phyloP scores from a whole-genome alignment of 257 asterid genomes.

The Jacaranda mimosifolia region DNA sequence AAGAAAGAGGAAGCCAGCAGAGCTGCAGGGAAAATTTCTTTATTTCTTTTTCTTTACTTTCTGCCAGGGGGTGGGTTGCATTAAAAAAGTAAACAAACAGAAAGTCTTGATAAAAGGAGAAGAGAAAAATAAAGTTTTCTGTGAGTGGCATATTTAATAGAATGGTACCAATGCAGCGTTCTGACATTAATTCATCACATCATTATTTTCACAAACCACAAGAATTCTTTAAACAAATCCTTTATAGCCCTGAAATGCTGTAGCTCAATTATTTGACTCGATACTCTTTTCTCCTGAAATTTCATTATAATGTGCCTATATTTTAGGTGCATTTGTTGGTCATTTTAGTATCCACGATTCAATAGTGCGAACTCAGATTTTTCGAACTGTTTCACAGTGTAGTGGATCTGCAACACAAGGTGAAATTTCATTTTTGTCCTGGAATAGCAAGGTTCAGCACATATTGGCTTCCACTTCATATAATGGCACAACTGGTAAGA shows the following conservation, averaged over 20 bases:
- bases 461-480: conserved; percentile 69
- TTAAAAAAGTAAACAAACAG: background rate
- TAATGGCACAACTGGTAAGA: conserved; percentile 72
- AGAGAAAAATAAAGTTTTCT: background rate
- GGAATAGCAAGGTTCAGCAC: conserved; percentile 67
- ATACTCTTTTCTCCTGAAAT: conserved; percentile 13
- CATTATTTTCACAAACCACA: background rate
- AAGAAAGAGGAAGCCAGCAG: background rate
- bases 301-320: background rate
- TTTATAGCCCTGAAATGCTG: background rate
- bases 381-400: conserved; percentile 47
- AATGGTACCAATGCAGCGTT: background rate
- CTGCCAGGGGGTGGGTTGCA: background rate
- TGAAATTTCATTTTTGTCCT: conserved; percentile 71
- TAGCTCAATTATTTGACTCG: background rate
- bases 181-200: background rate
- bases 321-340: background rate
- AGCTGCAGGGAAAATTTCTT: background rate
- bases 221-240: background rate
- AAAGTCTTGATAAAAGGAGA: background rate
- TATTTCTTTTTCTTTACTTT: background rate
- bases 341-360: background rate
- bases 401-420: conserved; percentile 70
- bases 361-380: background rate
- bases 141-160: background rate